phyloP scores from a whole-genome alignment of 495 filamentous ascomycete genomes.

The Hypoxylon cercidicola region DNA sequence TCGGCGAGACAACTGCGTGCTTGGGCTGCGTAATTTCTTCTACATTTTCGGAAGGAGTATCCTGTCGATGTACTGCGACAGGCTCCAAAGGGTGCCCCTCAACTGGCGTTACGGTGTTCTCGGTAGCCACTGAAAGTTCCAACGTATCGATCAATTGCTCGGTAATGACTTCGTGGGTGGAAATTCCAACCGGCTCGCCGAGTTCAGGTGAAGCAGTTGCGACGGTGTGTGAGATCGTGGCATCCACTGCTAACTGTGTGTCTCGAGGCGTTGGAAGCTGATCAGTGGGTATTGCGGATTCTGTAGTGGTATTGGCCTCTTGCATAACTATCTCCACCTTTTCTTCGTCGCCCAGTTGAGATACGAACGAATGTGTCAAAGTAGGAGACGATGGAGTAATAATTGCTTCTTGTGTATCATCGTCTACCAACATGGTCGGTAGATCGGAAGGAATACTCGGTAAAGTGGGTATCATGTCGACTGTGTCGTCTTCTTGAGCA shows the following conservation, averaged over 20 bases:
- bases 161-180: background rate
- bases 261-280: slow-evolving; percentile 40
- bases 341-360: slow-evolving; percentile 16
- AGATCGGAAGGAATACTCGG: background rate
- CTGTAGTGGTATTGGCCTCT: slow-evolving; percentile 10
- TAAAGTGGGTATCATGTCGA: slow-evolving; percentile 24
- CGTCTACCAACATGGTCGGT: background rate
- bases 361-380: slow-evolving; percentile 29
- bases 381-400: slow-evolving; percentile 34
- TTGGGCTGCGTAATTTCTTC: slow-evolving; percentile 1
- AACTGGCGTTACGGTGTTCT: background rate
- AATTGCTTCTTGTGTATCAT: slow-evolving; percentile 5
- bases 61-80: background rate
- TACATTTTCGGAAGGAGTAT: slow-evolving; percentile 1
- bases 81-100: background rate
- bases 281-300: slow-evolving; percentile 8
- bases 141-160: slow-evolving; percentile 4
- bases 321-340: slow-evolving; percentile 1
- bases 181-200: slow-evolving; percentile 9
- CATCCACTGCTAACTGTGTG: slow-evolving; percentile 26
- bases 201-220: slow-evolving; percentile 17
- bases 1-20: slow-evolving; percentile 15
- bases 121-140: background rate
- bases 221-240: background rate
- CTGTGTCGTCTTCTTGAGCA: slow-evolving; percentile 28